Base-by-base conservation (phyloP, 2,329 filamentous ascomycete genomes). In the Paramyrothecium roridum region DNA sequence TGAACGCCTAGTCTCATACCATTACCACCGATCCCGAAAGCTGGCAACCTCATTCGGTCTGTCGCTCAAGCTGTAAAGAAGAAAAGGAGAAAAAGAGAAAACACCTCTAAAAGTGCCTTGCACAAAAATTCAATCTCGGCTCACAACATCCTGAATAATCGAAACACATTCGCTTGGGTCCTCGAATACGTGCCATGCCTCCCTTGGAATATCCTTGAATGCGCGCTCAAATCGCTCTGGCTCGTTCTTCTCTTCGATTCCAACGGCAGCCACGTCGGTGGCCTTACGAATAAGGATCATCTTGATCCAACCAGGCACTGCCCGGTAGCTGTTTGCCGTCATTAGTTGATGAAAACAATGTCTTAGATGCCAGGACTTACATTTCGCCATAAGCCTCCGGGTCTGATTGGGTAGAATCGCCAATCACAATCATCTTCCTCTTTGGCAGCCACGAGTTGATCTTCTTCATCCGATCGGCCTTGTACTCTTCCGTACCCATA, bases 341-440 rank as follows among this genome's bases (percentile, higher is more conserved):
- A 47, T 68, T 53, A 68, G 62, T 33, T 54, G 47, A n/a, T 6
- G 3, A 52, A 1, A 6, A 12, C 13, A 37, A 1, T 17, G 20
- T 19, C 17, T 19, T 17, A 26, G 17, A 8, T 26, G 19, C 30
- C 26, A 56, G 1, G 26, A 71, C 79, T 71, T 81, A 92, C 72
- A 91, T 85, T 62, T 93, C 87, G 26, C 87, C 93, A 67, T 97
- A 98, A 0, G 90, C 85, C 69, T 98, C 93, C 0, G 93, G 93
- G 64, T 98, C 93, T 23, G 85, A 88, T 72, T 97, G 93, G 0
- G 93, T 97, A 43, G 88, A 93, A 72, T 98, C 93, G 1, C 93
- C 93, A 60, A 98, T 86, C 62, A 87, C 87, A 59, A 98, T 84
- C 74, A 96, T 87, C 63, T 88, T 89, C 57, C 90, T 80, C 62